Evolutionary conservation across 2,329 filamentous ascomycete species (phyloP), one percentile per base, ranked within the genome.

Genomic region (Calonectria hawksworthii): DNA sequence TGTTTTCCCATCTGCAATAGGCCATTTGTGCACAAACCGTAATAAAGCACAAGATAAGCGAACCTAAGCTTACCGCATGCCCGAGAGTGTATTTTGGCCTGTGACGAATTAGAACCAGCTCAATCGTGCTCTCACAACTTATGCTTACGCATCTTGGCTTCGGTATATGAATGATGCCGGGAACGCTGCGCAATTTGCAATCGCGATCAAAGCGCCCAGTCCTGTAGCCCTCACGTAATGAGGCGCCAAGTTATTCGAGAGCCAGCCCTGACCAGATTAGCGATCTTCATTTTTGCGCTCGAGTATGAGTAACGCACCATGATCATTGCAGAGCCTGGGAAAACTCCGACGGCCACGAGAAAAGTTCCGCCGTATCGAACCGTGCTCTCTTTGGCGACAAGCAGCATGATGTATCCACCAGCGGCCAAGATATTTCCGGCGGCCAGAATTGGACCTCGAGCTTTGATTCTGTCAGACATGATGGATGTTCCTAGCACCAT

Each of bases 341-440:
- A 68, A n/a, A 68, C 65, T 9, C 65, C 65, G 8, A 68, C 50
- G 3, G 65, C 65, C 2, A 68, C 65, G 16, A 68, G 41, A 18
- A 68, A 68, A 14, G 65, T 68, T 13, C 65, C 65, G 28, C 65
- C 65, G 10, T 68, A 68, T 26, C 65, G 65, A 10, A 68, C 65
- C 3, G 65, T 13, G 16, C 65, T 68, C 2, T 21, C 36, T 26
- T 68, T 36, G 14, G 65, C 65, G n/a, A 56, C 65, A n/a, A 68
- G 65, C 23, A 68, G 26, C 65, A 68, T 68, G 34, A 68, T 56
- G 50, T 68, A 68, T 68, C 65, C 65, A 26, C 47, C 65, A 26
- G 34, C 34, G 3, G 65, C 65, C 6, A 68, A n/a, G n/a, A 68
- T 11, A 14, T 51, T 54, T 3, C 65, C 65, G 1, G 65, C 32